These are phyloP conservation scores for Nakataea oryzae DNA, from an alignment of 2,329 filamentous ascomycete genomes.

Conservation along the genomic window DNA sequence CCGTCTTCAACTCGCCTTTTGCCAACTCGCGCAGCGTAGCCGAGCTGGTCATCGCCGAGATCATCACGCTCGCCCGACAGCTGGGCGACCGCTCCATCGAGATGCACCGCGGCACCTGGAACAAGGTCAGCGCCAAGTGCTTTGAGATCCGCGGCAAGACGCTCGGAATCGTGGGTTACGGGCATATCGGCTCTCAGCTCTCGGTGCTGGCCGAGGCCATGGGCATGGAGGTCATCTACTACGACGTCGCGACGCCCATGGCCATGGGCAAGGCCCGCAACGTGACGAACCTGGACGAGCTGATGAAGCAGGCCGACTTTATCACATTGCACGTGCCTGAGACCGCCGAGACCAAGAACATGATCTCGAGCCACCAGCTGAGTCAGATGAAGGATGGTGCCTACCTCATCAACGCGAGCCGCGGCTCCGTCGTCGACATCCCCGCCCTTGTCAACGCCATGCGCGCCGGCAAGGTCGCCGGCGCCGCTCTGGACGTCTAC, in stretches of 20 bases:
- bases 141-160: slow-evolving; percentile 99
- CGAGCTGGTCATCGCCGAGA: slow-evolving; percentile 88
- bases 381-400: slow-evolving; percentile 84
- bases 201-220: slow-evolving; percentile 93
- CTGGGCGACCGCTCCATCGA: slow-evolving; percentile 87
- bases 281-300: slow-evolving; percentile 63
- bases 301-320: slow-evolving; percentile 78
- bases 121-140: slow-evolving; percentile 93
- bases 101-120: slow-evolving; percentile 91
- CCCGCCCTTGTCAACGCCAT: slow-evolving; percentile 82
- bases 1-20: slow-evolving; percentile 98
- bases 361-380: slow-evolving; percentile 75
- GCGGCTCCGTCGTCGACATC: slow-evolving; percentile 90
- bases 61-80: slow-evolving; percentile 85
- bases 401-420: slow-evolving; percentile 93
- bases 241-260: slow-evolving; percentile 92
- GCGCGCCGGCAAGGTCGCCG: slow-evolving; percentile 76
- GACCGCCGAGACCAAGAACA: slow-evolving; percentile 80
- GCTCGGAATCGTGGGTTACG: slow-evolving; percentile 90
- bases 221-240: slow-evolving; percentile 98
- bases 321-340: slow-evolving; percentile 93
- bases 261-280: slow-evolving; percentile 80
- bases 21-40: slow-evolving; percentile 96
- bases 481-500: slow-evolving; percentile 93
- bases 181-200: slow-evolving; percentile 92